phyloP scores from a whole-genome alignment of 1,139 yeast genomes.

The Scheffersomyces titani region DNA sequence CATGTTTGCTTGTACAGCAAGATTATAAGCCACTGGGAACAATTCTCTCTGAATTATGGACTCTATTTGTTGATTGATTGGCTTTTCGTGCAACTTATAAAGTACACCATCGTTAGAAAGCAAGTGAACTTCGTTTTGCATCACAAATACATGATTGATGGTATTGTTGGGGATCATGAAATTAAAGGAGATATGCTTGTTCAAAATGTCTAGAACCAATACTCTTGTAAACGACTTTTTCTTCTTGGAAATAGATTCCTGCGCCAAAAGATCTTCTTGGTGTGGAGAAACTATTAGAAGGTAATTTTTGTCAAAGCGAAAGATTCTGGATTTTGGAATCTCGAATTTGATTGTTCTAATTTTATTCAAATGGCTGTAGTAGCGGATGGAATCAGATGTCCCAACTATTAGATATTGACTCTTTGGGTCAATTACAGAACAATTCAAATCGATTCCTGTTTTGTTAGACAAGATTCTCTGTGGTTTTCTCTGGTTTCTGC shows the following conservation, averaged over 20 bases:
- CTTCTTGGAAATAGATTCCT: conserved; percentile 4
- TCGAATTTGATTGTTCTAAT: conserved; percentile 61
- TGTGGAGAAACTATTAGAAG: conserved; percentile 57
- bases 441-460: conserved; percentile 72
- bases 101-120: conserved; percentile 77
- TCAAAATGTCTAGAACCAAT: conserved; percentile 64
- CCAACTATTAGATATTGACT: conserved; percentile 54
- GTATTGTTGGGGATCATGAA: conserved; percentile 67
- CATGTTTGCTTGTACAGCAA: conserved; percentile 55
- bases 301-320: conserved; percentile 43
- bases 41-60: conserved; percentile 70
- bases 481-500: conserved; percentile 73
- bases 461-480: conserved; percentile 60
- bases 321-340: conserved; percentile 56
- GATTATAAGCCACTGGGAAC: conserved; percentile 68
- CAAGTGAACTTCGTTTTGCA: conserved; percentile 59
- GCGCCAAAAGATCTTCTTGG: conserved; percentile 21
- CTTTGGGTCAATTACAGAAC: conserved; percentile 49
- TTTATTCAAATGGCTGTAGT: conserved; percentile 56
- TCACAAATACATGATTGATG: conserved; percentile 50
- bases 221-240: conserved; percentile 44
- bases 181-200: conserved; percentile 71
- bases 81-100: conserved; percentile 67
- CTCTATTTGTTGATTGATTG: conserved; percentile 66
- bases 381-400: conserved; percentile 50